Base-by-base conservation (phyloP, 1,284 basidiomycete genomes). In the Paramarasmius palmivorus region DNA sequence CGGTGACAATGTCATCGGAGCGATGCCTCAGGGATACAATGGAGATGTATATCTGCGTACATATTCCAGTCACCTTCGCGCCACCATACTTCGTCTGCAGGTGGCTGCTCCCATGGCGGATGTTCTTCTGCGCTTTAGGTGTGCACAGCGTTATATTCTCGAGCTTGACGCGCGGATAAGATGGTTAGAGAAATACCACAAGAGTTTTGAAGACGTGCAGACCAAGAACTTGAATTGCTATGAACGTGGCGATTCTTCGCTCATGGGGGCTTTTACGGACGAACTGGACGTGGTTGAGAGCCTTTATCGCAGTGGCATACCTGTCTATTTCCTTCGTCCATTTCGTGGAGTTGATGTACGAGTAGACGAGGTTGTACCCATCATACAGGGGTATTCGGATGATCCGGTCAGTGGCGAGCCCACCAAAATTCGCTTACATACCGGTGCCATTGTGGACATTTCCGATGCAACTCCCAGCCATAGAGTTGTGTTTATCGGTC, bases 221-320 rank as follows among this genome's bases (percentile, higher is more conserved):
- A 12, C 23, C 5, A 36, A 22, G 20, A 19, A 49, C 22, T n/a
- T 17, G 19, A 12, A 14, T 9, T n/a, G n/a, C n/a, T n/a, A n/a
- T n/a, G 45, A 19, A 17, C 29, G 34, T 17, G 32, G 15, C 5
- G 46, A 19, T 34, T 17, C 15, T 10, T 17, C 25, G 6, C 17
- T 49, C 29, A 35, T 49, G 46, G 46, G 46, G 14, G 46, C 46
- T 17, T 49, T 49, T 15, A 49, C 46, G 23, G 34, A 36, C n/a
- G 32, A 49, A 20, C 32, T 49, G 19, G 46, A 49, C 32, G 46
- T 34, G 5, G 17, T 49, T 8, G 32, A 49, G 20, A 49, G n/a
- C 35, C 35, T 49, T n/a, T 49, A 35, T 15, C 46, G 37, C 20
- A 9, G 26, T 20, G 20, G 25, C 15, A 49, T 49, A 17, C 46